Conservation (phyloP, 257 asterid genomes). For the Petunia secreta region DNA sequence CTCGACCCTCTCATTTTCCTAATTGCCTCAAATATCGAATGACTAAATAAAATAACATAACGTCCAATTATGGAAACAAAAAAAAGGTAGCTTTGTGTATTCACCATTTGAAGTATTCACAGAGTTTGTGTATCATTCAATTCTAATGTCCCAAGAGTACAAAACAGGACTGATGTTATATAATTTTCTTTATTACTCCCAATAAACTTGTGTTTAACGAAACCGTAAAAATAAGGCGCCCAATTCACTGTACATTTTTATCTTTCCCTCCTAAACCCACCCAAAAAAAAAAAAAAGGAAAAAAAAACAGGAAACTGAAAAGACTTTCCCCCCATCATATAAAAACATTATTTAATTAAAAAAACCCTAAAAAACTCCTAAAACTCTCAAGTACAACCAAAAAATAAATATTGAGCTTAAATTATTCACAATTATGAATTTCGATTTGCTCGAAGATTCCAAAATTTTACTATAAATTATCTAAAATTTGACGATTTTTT, state of each 20-base stretch:
- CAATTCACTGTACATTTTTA: slow-evolving; percentile 8
- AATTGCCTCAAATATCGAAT: no score
- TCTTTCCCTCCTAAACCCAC: slow-evolving; percentile 26
- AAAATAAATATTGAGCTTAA: not conserved
- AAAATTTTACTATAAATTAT: not conserved
- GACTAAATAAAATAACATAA: no score
- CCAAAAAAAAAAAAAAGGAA: not conserved
- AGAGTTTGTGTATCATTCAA: no score
- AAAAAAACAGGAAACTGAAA: not conserved
- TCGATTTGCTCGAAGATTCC: slow-evolving; percentile 5
- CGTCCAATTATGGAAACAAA: no score
- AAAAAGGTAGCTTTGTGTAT: no score
- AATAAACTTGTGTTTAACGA: not conserved
- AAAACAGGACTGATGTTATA: not conserved
- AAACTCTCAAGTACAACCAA: slow-evolving; percentile 22
- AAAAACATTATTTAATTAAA: not conserved
- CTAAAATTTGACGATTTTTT: not conserved
- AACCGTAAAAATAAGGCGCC: not conserved
- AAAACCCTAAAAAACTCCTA: not conserved
- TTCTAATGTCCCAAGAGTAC: no score
- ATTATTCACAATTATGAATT: not conserved
- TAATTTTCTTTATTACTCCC: slow-evolving; percentile 8
- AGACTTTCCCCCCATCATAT: slow-evolving; percentile 28
- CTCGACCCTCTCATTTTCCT: no score
- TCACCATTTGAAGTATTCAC: no score